A percentile compares a stretch with the other conserved stretches of the same genome.
phyloP scores from a whole-genome alignment of 1,284 basidiomycete species.

The Tremellales sp. region DNA sequence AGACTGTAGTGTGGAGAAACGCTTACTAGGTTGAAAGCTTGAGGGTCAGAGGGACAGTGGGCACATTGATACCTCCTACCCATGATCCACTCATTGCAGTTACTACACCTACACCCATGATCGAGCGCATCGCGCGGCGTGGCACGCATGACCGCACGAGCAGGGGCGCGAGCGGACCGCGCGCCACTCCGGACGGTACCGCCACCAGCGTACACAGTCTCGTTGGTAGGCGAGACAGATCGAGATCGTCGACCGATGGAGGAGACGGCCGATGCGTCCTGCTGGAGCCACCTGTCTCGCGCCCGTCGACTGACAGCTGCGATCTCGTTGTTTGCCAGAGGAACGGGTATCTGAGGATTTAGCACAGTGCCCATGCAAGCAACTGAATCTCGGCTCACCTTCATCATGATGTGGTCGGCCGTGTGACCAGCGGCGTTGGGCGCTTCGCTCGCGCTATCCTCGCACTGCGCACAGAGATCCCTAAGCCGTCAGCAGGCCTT shows the following conservation, averaged over 20 bases:
- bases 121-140: conserved; percentile 34
- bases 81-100: conserved; percentile 46
- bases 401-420: conserved; percentile 75
- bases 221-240: conserved; percentile 39
- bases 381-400: conserved; percentile 55
- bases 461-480: conserved; percentile 76
- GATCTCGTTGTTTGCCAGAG: conserved; percentile 66
- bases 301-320: conserved; percentile 69
- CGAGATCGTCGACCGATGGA: conserved; percentile 18
- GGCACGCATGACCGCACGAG: conserved; percentile 4
- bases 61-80: conserved; percentile 48
- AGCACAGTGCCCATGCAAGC: conserved; percentile 1
- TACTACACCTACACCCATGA: conserved; percentile 36
- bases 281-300: conserved; percentile 66
- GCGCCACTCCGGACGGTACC: background rate
- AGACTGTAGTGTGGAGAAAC: background rate
- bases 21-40: conserved; percentile 43
- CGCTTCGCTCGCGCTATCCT: conserved; percentile 60
- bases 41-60: conserved; percentile 46
- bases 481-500: conserved; percentile 20
- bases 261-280: conserved; percentile 58
- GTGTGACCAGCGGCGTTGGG: conserved; percentile 36
- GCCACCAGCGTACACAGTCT: conserved; percentile 41
- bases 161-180: background rate
- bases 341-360: conserved; percentile 69